These are phyloP conservation scores for Plantago ovata DNA, from an alignment of 257 asterid genomes.

Conservation along the genomic window DNA sequence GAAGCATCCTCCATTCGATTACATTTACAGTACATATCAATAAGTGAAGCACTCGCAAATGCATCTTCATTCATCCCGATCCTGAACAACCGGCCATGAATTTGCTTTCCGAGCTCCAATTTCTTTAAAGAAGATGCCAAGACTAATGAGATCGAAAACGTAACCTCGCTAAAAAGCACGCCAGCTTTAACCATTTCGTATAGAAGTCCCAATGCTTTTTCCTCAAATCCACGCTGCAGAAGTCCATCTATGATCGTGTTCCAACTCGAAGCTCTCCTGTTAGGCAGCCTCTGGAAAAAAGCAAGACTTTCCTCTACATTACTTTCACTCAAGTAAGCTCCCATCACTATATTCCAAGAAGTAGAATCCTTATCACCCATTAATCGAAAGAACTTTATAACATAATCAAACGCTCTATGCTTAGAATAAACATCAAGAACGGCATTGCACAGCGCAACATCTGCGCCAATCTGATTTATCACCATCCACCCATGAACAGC, in stretches of 20 bases:
- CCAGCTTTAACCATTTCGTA: conserved; percentile 47
- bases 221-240: conserved; percentile 39
- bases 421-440: conserved; percentile 70
- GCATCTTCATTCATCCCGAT: conserved; percentile 41
- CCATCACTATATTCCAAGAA: conserved; percentile 82
- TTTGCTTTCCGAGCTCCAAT: conserved; percentile 58
- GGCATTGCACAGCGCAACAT: conserved; percentile 54
- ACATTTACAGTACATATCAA: conserved; percentile 78
- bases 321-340: conserved; percentile 39
- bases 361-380: conserved; percentile 46
- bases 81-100: conserved; percentile 55
- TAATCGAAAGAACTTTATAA: conserved; percentile 35
- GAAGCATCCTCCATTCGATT: conserved; percentile 55
- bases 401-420: conserved; percentile 35
- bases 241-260: conserved; percentile 68
- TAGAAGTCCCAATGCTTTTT: conserved; percentile 45
- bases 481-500: conserved; percentile 60
- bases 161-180: conserved; percentile 34
- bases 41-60: conserved; percentile 47
- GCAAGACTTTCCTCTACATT: conserved; percentile 38
- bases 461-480: conserved; percentile 36
- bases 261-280: conserved; percentile 67
- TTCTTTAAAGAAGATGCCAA: conserved; percentile 46
- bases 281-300: conserved; percentile 51
- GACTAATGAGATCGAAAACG: conserved; percentile 58